phyloP scores from a whole-genome alignment of 2,329 filamentous ascomycete genomes.

The Fusarium brevicatenulatum region DNA sequence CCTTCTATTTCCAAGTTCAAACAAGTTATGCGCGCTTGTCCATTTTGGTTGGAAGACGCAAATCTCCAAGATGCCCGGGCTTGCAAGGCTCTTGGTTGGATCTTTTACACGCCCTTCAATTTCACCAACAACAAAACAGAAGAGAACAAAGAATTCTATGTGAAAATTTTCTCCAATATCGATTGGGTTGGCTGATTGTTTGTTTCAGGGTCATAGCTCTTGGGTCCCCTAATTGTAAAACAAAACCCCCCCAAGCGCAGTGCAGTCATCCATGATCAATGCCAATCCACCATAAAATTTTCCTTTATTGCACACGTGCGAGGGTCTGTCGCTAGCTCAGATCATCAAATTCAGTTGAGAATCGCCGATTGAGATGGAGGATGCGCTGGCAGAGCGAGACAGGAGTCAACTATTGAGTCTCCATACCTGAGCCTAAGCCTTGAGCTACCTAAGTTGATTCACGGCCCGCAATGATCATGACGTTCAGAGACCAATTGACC shows the following conservation, averaged over 20 bases:
- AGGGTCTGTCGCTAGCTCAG: constrained; percentile 20
- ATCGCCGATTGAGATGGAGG: constrained; percentile 28
- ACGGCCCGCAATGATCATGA: constrained; percentile 28
- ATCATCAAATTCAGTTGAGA: constrained; percentile 31
- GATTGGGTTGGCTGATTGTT: background rate
- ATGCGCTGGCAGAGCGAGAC: constrained; percentile 31
- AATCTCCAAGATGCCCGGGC: constrained; percentile 1
- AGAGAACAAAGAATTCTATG: background rate
- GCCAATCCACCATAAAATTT: constrained; percentile 29
- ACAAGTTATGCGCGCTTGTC: constrained; percentile 16
- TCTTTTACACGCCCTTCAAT: constrained; percentile 14
- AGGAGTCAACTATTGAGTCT: constrained; percentile 8
- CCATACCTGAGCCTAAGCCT: constrained; percentile 6
- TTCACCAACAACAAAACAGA: background rate
- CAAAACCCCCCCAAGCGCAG: background rate
- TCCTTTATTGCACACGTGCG: constrained; percentile 1
- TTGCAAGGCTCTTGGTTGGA: constrained; percentile 14
- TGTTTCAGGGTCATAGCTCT: constrained; percentile 18
- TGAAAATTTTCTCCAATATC: background rate
- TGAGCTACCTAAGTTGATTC: background rate
- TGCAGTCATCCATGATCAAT: background rate
- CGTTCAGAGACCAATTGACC: constrained; percentile 9
- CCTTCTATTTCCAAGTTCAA: background rate
- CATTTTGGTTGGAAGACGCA: constrained; percentile 11
- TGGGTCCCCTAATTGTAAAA: constrained; percentile 4